Evolutionary conservation across 208 protist species (phyloP).

Genomic region (Lotmaria passim): DNA sequence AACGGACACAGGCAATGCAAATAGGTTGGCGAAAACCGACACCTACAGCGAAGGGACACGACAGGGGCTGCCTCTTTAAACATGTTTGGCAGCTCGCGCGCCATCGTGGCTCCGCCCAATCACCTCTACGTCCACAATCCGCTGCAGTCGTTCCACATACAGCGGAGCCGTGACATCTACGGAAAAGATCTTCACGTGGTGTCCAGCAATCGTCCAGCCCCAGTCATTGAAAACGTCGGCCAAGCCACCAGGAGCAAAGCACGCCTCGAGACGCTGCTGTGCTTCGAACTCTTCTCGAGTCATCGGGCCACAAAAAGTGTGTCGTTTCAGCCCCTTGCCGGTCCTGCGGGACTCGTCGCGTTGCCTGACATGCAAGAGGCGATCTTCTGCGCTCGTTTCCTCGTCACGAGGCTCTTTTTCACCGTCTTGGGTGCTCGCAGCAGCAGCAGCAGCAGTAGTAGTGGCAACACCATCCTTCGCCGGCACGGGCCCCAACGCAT

Average conservation of each 20-base stretch:
- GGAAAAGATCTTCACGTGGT: constrained; percentile 78
- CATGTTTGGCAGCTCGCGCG: neutral
- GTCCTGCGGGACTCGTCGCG: neutral
- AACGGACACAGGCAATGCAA: neutral
- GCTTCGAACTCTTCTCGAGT: constrained; percentile 28
- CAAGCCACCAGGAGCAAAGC: constrained; percentile 24
- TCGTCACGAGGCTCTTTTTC: neutral
- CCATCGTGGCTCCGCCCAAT: constrained; percentile 15
- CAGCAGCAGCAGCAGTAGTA: no score
- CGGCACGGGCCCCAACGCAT: constrained; percentile 19
- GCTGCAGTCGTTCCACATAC: constrained; percentile 70
- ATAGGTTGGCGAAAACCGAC: neutral
- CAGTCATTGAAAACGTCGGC: constrained; percentile 68
- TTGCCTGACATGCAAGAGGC: neutral
- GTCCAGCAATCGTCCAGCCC: constrained; percentile 76
- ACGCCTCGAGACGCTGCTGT: constrained; percentile 22
- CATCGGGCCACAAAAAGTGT: constrained; percentile 9
- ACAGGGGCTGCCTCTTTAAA: neutral
- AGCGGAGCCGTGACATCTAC: constrained; percentile 59
- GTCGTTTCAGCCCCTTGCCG: neutral
- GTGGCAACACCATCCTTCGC: no score
- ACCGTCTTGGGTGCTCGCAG: neutral
- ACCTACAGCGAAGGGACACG: neutral
- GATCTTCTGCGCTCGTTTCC: neutral
- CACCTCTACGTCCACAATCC: constrained; percentile 31